Percentiles rank a stretch among this genome's conserved stretches.
Evolutionary conservation across 2,329 filamentous ascomycete species (phyloP).

Genomic region (Neonectria punicea): DNA sequence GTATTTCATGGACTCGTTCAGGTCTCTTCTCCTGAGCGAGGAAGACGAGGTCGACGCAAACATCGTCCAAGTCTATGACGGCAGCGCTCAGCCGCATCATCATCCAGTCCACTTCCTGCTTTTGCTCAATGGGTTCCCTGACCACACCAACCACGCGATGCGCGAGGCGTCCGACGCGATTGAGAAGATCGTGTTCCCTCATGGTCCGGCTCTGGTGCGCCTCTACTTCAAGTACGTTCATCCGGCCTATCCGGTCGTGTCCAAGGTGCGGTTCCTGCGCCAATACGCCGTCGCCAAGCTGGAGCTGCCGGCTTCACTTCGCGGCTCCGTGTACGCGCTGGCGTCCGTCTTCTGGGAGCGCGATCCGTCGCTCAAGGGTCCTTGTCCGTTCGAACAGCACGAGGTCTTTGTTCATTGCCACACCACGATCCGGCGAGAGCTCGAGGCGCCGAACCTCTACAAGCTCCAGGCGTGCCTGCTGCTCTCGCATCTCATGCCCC

Average conservation of each 20-base stretch:
- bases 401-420: slow-evolving; percentile 55
- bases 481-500: slow-evolving; percentile 57
- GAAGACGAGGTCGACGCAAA: slow-evolving; percentile 57
- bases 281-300: slow-evolving; percentile 51
- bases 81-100: slow-evolving; percentile 47
- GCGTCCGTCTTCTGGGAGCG: slow-evolving; percentile 55
- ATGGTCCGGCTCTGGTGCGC: slow-evolving; percentile 54
- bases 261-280: slow-evolving; percentile 56
- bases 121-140: slow-evolving; percentile 57
- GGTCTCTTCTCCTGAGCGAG: slow-evolving; percentile 57
- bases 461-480: slow-evolving; percentile 59
- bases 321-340: slow-evolving; percentile 57
- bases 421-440: slow-evolving; percentile 54
- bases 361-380: slow-evolving; percentile 44
- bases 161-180: slow-evolving; percentile 53
- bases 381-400: slow-evolving; percentile 53
- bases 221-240: slow-evolving; percentile 60
- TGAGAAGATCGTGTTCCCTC: slow-evolving; percentile 53
- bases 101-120: slow-evolving; percentile 59
- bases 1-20: slow-evolving; percentile 57
- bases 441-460: slow-evolving; percentile 58
- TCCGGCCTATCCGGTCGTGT: slow-evolving; percentile 55
- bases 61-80: slow-evolving; percentile 54
- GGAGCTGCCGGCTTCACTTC: slow-evolving; percentile 55
- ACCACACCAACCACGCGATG: slow-evolving; percentile 52